Conservation (phyloP, 192 early-diverging fungal species). For the Backusella mclennaniae region DNA sequence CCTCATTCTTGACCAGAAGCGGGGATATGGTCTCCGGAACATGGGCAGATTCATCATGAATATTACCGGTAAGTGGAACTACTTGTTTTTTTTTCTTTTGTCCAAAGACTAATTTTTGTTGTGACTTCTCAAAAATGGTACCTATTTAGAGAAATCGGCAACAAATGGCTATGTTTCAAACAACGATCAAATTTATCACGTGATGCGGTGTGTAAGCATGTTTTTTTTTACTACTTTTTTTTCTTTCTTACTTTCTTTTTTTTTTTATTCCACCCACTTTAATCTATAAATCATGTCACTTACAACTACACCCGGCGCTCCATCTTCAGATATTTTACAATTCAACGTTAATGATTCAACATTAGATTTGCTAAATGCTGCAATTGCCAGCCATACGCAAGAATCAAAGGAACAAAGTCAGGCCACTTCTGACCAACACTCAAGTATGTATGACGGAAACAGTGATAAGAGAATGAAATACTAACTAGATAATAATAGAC, state of each 20-base stretch:
- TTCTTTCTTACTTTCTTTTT: neutral
- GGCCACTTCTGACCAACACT: neutral
- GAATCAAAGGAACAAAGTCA: neutral
- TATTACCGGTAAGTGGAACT: too few relatives aligned
- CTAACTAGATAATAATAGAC: neutral
- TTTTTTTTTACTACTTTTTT: neutral
- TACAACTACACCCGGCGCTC: neutral
- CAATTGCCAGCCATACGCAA: constrained; percentile 2
- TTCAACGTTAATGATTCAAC: constrained; percentile 6
- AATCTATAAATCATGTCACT: neutral
- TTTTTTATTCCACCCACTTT: neutral
- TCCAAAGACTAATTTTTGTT: too few relatives aligned
- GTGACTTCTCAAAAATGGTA: too few relatives aligned
- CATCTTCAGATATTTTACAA: neutral
- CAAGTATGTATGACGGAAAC: neutral
- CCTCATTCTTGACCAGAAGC: too few relatives aligned
- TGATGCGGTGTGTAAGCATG: too few relatives aligned
- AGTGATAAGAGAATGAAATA: neutral
- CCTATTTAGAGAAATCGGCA: too few relatives aligned
- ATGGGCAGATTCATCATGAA: too few relatives aligned
- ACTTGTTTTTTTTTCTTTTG: too few relatives aligned
- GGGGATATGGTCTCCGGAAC: too few relatives aligned
- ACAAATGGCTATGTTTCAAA: too few relatives aligned
- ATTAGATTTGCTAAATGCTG: constrained; percentile 6
- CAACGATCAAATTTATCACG: too few relatives aligned